These are phyloP conservation scores for Hymenoscyphus linearis DNA, from an alignment of 2,329 filamentous ascomycete genomes.

Conservation along the genomic window DNA sequence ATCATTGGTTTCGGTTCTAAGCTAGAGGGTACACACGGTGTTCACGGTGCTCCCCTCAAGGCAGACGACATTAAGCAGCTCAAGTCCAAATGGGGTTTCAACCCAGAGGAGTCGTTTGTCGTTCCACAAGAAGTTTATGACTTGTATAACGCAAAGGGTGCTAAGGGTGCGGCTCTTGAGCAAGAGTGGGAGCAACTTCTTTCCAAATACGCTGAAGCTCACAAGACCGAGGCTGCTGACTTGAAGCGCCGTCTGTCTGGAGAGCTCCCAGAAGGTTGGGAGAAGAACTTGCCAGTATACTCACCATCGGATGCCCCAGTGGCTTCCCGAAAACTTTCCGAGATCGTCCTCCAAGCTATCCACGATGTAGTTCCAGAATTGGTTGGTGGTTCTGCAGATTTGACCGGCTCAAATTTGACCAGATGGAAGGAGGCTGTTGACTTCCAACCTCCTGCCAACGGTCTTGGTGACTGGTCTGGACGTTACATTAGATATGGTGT, in stretches of 20 bases:
- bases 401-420: slow-evolving; percentile 98
- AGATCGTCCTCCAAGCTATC: slow-evolving; percentile 86
- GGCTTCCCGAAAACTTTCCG: slow-evolving; percentile 93
- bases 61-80: slow-evolving; percentile 87
- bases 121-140: slow-evolving; percentile 96
- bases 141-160: slow-evolving; percentile 75
- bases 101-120: slow-evolving; percentile 86
- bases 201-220: slow-evolving; percentile 74
- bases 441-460: slow-evolving; percentile 86
- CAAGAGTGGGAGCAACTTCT: slow-evolving; percentile 94
- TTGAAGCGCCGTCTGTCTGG: slow-evolving; percentile 73
- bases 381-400: slow-evolving; percentile 90
- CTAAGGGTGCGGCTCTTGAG: slow-evolving; percentile 83
- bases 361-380: slow-evolving; percentile 81
- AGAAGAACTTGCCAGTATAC: slow-evolving; percentile 88
- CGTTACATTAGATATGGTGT: slow-evolving; percentile 93
- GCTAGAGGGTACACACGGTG: slow-evolving; percentile 87
- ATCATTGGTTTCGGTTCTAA: slow-evolving; percentile 96
- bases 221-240: slow-evolving; percentile 75
- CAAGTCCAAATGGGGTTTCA: slow-evolving; percentile 93
- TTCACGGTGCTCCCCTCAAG: slow-evolving; percentile 96
- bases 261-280: slow-evolving; percentile 92
- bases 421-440: slow-evolving; percentile 95
- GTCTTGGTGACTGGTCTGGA: slow-evolving; percentile 83
- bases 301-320: slow-evolving; percentile 78